These are phyloP conservation scores for Articulospora tetracladia DNA, from an alignment of 495 filamentous ascomycete genomes.

Conservation along the genomic window DNA sequence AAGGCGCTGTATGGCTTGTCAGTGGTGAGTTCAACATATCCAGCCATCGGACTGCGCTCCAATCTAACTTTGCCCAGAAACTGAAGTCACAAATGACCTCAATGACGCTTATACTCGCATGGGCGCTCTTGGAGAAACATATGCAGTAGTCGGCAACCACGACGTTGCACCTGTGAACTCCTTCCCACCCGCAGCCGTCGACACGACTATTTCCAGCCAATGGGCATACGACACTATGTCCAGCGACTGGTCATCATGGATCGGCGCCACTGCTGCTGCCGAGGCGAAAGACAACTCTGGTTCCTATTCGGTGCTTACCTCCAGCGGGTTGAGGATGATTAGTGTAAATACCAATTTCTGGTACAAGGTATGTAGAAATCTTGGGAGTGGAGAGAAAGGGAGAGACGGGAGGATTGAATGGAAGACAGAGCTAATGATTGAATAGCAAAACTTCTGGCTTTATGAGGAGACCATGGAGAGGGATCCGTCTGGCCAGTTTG, in stretches of 20 bases:
- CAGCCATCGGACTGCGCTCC: not conserved
- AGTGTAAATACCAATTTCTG: conserved; percentile 54
- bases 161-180: conserved; percentile 48
- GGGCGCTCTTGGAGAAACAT: conserved; percentile 34
- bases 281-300: conserved; percentile 37
- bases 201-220: conserved; percentile 29
- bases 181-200: conserved; percentile 37
- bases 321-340: conserved; percentile 42
- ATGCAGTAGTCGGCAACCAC: conserved; percentile 50
- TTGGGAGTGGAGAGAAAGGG: too few species aligned
- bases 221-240: conserved; percentile 50
- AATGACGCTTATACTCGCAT: conserved; percentile 40
- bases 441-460: conserved; percentile 43
- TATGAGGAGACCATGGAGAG: conserved; percentile 45
- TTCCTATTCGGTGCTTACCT: conserved; percentile 38
- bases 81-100: conserved; percentile 38
- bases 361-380: conserved; percentile 33
- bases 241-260: conserved; percentile 40
- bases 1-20: conserved; percentile 37
- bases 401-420: not conserved
- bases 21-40: not conserved
- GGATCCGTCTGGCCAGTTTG: conserved; percentile 44
- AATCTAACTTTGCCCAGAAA: conserved; percentile 15
- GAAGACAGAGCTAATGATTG: not conserved
- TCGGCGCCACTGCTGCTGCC: conserved; percentile 32